Base-by-base conservation (phyloP, 805 yeast species). In the Lipomyces sp. region DNA sequence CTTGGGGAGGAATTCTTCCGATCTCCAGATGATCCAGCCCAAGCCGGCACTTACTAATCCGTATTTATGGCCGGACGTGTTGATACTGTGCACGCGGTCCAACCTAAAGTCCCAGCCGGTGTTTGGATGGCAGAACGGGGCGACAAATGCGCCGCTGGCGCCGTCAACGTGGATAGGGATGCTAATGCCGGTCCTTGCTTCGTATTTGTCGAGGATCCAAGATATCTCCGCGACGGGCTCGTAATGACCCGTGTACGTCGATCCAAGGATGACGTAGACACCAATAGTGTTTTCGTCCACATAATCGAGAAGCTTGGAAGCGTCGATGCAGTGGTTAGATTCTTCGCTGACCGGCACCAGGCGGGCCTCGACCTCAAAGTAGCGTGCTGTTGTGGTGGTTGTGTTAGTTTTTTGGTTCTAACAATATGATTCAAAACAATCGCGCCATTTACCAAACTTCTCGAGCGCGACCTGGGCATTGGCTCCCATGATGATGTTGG, bases 401-500 rank as follows among this genome's bases (percentile, higher is more conserved):
- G 35, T 32, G 24, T 24, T 24, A 24, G 24, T 24, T 24, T 24
- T 24, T 24, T 24, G 24, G 24, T 24, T 24, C 24, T 24, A 24
- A 24, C 24, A 24, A 24, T 24, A 24, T 24, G 15, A 42, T 42
- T 42, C 48, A 42, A 24, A 39, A 42, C 6, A 8, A 15, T 42
- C 13, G 39, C 2, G 42, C 7, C n/a, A 51, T 51, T 24, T 24
- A 51, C 54, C 97, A 79, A 93, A 93, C 80, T 92, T 92, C 79
- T 92, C 97, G 73, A 93, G 81, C 0, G 97, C 97, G 57, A 93
- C 97, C 79, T 92, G 98, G 63, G 94, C 95, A 77, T 94, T 90
- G 42, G 94, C 82, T 8, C 97, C 96, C 97, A 92, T 92, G 69
- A 92, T 79, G 74, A 92, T 90, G 77, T 92, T 92, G 64, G 97